Percentiles rank a stretch among this genome's conserved stretches.
Evolutionary conservation across 352 stramenopile genomes (phyloP).

Genomic region (Pythium coloratum): DNA sequence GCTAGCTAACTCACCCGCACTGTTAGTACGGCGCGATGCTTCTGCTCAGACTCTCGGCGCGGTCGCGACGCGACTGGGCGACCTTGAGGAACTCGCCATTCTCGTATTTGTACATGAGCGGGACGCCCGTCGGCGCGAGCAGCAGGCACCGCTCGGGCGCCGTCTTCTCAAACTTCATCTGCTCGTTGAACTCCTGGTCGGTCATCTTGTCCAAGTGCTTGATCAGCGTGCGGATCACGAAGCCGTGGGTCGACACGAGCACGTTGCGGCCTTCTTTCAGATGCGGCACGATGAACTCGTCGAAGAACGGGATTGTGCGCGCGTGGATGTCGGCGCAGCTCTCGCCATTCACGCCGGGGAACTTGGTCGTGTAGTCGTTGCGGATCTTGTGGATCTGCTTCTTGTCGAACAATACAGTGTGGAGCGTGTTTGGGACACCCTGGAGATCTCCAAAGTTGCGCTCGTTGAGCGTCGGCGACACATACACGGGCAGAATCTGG

Average conservation of each 20-base stretch:
- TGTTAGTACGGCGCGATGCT: slow-evolving; percentile 69
- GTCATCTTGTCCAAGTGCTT: slow-evolving; percentile 83
- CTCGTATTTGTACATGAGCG: slow-evolving; percentile 83
- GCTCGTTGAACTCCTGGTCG: slow-evolving; percentile 68
- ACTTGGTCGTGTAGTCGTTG: slow-evolving; percentile 81
- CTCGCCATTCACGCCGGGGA: slow-evolving; percentile 77
- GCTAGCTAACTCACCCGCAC: background rate
- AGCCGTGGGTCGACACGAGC: slow-evolving; percentile 77
- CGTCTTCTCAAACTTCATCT: slow-evolving; percentile 86
- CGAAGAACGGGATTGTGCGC: slow-evolving; percentile 77
- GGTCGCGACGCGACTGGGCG: slow-evolving; percentile 66
- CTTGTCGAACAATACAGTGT: slow-evolving; percentile 74
- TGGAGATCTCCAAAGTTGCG: slow-evolving; percentile 84
- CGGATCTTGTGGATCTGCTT: slow-evolving; percentile 75
- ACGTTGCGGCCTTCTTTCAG: slow-evolving; percentile 73
- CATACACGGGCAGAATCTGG: slow-evolving; percentile 78
- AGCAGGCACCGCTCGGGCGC: slow-evolving; percentile 71
- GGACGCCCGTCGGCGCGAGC: slow-evolving; percentile 75
- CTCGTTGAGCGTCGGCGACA: slow-evolving; percentile 77
- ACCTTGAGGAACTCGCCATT: slow-evolving; percentile 73
- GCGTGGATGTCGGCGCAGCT: slow-evolving; percentile 81
- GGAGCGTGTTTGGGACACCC: slow-evolving; percentile 70
- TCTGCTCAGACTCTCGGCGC: slow-evolving; percentile 69
- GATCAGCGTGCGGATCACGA: slow-evolving; percentile 85
- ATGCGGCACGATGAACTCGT: slow-evolving; percentile 75